These are phyloP conservation scores for Aspergillus arachidicola DNA, from an alignment of 2,329 filamentous ascomycete genomes.

Conservation along the genomic window DNA sequence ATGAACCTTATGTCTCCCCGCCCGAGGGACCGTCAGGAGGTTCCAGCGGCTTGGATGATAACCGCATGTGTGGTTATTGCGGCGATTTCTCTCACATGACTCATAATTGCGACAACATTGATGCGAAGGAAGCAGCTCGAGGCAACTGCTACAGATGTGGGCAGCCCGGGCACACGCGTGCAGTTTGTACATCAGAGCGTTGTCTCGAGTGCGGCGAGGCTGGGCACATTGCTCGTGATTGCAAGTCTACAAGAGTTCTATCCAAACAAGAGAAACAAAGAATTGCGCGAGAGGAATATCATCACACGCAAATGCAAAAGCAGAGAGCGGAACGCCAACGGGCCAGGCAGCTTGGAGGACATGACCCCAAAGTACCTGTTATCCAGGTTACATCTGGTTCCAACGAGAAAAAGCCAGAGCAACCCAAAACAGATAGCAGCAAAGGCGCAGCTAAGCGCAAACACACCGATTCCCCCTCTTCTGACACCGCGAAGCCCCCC, in stretches of 20 bases:
- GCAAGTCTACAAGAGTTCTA: conserved; percentile 37
- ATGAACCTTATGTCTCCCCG: conserved; percentile 26
- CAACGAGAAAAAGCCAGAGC: conserved; percentile 14
- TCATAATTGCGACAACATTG: conserved; percentile 48
- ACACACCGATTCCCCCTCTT: conserved; percentile 28
- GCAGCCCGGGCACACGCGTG: conserved; percentile 39
- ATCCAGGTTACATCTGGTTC: conserved; percentile 34
- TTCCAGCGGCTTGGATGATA: conserved; percentile 45
- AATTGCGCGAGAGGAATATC: conserved; percentile 41
- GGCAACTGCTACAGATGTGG: conserved; percentile 49
- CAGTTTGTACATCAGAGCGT: conserved; percentile 42
- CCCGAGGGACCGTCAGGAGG: conserved; percentile 48
- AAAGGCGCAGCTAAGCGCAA: conserved; percentile 35
- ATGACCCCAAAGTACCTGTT: conserved; percentile 48
- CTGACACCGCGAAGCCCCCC: conserved; percentile 27
- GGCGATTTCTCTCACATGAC: conserved; percentile 50
- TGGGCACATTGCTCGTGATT: conserved; percentile 42
- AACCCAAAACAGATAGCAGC: conserved; percentile 15
- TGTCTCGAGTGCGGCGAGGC: conserved; percentile 49
- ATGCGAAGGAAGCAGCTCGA: conserved; percentile 40
- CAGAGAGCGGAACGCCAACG: conserved; percentile 41
- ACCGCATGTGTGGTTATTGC: conserved; percentile 47
- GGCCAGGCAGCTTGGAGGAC: conserved; percentile 45
- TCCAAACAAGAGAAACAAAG: conserved; percentile 38
- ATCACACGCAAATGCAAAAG: conserved; percentile 36